Base-by-base conservation (phyloP, 768 basidiomycete genomes). In the Mrakia blollopis region DNA sequence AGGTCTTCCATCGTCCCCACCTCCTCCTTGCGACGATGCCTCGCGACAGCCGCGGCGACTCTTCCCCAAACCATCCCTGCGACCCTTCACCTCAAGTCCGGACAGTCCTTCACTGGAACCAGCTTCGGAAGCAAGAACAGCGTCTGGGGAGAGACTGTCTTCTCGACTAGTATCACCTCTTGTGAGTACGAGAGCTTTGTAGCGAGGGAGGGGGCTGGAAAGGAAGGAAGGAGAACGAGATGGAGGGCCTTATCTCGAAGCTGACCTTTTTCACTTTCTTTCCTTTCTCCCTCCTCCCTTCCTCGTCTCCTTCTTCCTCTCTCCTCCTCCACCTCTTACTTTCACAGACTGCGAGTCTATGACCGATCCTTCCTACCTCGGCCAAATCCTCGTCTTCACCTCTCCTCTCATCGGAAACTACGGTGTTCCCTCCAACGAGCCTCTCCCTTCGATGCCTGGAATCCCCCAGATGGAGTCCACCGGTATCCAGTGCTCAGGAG, bases 351-450 rank as follows among this genome's bases (percentile, higher is more conserved):
- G 96, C 67, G 97, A 99, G 85, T 97, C 94, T 11, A 98, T 99
- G 97, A 99, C 97, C 52, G 97, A 99, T 83, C 97, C 97, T 10
- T 98, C 97, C 11, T 98, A 99, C 85, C 92, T 93, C 47, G 91
- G 93, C 71, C 97, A 99, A 85, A 96, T 99, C 82, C 89, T 99
- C 79, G 97, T 99, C 76, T 99, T 99, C 86, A 99, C 97, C 62
- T 91, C 95, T 0, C 97, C 97, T 14, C 89, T 99, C 84, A 97
- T 99, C 80, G 97, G 97, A 57, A 99, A 99, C 84, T 99, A 99
- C 82, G 97, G 97, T 73, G 94, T 99, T 13, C 97, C 97, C 9
- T 81, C 82, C 47, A 98, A 99, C 84, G 73, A 79, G 57, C 79
- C 83, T n/a, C 79, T 80, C 41, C n/a, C 80, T 23, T 86, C 85